phyloP scores from a whole-genome alignment of 345 rosid genomes.

The Geranium brycei region DNA sequence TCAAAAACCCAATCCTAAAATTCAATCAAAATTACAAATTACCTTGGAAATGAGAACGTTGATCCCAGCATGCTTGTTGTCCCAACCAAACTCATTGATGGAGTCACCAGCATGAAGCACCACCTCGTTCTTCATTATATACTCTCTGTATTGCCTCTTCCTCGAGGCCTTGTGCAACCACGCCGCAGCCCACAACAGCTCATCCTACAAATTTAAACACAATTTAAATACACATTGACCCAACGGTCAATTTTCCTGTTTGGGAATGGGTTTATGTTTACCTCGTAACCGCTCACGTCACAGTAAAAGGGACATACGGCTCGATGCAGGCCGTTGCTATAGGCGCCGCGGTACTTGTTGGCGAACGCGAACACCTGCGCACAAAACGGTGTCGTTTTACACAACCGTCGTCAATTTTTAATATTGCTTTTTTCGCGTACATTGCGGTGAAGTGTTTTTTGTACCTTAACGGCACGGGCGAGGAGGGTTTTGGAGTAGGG shows the following conservation, averaged over 20 bases:
- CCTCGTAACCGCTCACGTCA: conserved; percentile 86
- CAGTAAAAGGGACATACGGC: conserved; percentile 81
- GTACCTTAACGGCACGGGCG: conserved; percentile 33
- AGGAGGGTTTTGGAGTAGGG: conserved; percentile 39
- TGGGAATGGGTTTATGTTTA: conserved; percentile 8
- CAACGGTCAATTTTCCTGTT: not conserved
- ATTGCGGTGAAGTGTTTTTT: too few species aligned
- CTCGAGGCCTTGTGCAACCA: conserved; percentile 68
- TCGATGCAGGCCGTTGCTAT: conserved; percentile 70
- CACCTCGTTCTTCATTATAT: conserved; percentile 19
- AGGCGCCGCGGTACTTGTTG: conserved; percentile 58
- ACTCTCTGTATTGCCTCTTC: too few species aligned
- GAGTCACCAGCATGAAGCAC: conserved; percentile 64
- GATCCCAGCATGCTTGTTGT: conserved; percentile 84
- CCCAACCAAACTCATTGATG: conserved; percentile 88
- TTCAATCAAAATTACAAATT: not conserved
- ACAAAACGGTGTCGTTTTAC: too few species aligned
- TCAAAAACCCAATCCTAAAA: too few species aligned
- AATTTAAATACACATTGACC: not conserved
- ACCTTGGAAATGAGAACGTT: conserved; percentile 72
- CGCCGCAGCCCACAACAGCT: conserved; percentile 76
- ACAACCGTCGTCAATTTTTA: too few species aligned
- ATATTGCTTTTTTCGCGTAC: too few species aligned
- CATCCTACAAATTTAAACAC: conserved; percentile 35
- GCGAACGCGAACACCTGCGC: conserved; percentile 55